Conservation (phyloP, 1,284 basidiomycete genomes). For the Cutaneotrichosporon curvatum region DNA sequence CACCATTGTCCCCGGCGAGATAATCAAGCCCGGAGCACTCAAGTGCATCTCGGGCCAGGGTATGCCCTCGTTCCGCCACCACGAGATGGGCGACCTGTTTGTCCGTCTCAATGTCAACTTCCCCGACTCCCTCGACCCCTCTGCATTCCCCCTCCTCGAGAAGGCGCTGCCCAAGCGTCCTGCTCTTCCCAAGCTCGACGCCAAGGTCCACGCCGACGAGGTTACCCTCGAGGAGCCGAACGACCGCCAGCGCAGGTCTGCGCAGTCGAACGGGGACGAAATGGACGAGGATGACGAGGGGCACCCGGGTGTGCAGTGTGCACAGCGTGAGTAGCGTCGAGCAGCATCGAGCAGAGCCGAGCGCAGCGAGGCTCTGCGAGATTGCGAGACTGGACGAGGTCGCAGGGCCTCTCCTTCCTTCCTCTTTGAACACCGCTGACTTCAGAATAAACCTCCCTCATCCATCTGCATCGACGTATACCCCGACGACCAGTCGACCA, state of each 20-base stretch:
- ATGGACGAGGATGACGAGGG: constrained; percentile 53
- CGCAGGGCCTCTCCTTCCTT: background rate
- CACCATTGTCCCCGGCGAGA: constrained; percentile 79
- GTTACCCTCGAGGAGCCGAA: constrained; percentile 77
- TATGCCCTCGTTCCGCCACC: constrained; percentile 97
- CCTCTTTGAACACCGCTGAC: background rate
- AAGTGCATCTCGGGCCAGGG: constrained; percentile 92
- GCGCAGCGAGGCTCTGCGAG: background rate
- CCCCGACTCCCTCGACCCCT: constrained; percentile 71
- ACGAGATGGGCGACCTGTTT: constrained; percentile 91
- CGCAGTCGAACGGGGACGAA: constrained; percentile 63
- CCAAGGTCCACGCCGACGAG: constrained; percentile 71
- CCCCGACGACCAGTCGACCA: constrained; percentile 8
- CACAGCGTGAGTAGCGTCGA: constrained; percentile 43
- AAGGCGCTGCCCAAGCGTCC: constrained; percentile 74
- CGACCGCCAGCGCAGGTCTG: constrained; percentile 58
- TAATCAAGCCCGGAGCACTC: constrained; percentile 85
- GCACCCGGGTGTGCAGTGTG: constrained; percentile 49
- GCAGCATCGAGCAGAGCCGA: background rate
- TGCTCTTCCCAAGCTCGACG: constrained; percentile 60
- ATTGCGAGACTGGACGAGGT: background rate
- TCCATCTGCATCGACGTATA: constrained; percentile 9
- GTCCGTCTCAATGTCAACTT: constrained; percentile 83
- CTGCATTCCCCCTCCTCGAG: constrained; percentile 70
- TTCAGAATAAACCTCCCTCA: constrained; percentile 2